Percentiles rank a stretch among this genome's conserved stretches.
These are phyloP conservation scores for Lasiodiplodia sp. DNA, from an alignment of 2,329 filamentous ascomycete species.

Conservation along the genomic window DNA sequence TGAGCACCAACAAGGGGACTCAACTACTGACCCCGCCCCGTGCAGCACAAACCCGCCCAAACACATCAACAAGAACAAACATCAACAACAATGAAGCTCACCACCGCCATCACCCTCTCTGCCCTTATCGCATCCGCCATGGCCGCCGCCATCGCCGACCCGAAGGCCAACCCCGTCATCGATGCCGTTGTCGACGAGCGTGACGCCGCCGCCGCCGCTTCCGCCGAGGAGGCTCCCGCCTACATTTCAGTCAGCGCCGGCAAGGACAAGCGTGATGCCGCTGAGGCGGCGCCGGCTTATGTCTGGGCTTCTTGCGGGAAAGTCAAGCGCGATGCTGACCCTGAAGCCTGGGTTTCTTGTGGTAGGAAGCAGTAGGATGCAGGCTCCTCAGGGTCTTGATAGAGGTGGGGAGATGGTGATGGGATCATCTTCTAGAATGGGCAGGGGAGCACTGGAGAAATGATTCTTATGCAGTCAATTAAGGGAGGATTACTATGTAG, in stretches of 20 bases:
- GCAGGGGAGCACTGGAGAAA: no score
- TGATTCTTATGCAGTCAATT: no score
- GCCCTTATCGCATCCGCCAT: background rate
- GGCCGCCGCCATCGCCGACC: background rate
- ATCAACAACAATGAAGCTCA: slow-evolving; percentile 7
- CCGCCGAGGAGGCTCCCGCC: background rate
- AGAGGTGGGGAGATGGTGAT: no score
- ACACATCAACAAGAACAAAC: no score
- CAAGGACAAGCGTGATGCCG: background rate
- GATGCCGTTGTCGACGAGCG: background rate
- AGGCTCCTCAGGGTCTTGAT: no score
- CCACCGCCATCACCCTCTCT: background rate
- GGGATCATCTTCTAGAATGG: no score
- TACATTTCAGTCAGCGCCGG: background rate
- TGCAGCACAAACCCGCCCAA: no score
- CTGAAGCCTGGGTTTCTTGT: no score
- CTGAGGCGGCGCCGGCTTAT: background rate
- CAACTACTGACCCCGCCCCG: no score
- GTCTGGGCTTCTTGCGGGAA: background rate
- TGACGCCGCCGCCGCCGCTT: background rate
- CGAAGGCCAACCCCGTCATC: slow-evolving; percentile 2
- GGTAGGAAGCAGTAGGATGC: no score
- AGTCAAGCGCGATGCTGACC: background rate
- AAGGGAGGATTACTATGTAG: no score
- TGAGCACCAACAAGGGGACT: background rate